These are phyloP conservation scores for Epithele typhae DNA, from an alignment of 768 basidiomycete species.

Conservation along the genomic window DNA sequence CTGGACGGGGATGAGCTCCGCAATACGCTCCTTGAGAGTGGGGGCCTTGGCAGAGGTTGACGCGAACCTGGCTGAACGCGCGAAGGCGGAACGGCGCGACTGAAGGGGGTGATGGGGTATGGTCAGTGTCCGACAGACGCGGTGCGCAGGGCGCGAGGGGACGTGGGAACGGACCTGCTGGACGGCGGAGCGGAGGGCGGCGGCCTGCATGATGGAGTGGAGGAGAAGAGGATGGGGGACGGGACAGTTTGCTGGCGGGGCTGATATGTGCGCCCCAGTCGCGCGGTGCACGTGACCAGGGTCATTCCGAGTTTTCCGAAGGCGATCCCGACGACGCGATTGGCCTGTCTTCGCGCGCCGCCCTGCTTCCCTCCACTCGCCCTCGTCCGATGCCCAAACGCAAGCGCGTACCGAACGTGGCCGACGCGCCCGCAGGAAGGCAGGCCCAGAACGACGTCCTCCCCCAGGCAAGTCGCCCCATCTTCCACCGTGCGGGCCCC, in stretches of 20 bases:
- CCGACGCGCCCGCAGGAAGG: conserved; percentile 5
- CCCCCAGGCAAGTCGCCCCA: conserved; percentile 26
- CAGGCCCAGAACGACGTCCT: conserved; percentile 21
- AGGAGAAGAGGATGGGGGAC: conserved; percentile 4
- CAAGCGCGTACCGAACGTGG: conserved; percentile 18
- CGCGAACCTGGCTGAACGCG: conserved; percentile 55
- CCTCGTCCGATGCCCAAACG: conserved; percentile 23
- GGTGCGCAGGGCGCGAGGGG: conserved; percentile 12
- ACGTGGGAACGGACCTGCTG: conserved; percentile 30
- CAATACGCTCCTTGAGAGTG: conserved; percentile 87
- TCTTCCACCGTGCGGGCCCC: not conserved
- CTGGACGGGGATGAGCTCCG: conserved; percentile 89
- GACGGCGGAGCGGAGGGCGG: conserved; percentile 30
- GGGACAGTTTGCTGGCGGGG: conserved; percentile 9
- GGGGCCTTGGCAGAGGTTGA: conserved; percentile 63
- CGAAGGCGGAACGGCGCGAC: conserved; percentile 46
- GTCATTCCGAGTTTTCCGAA: conserved; percentile 2
- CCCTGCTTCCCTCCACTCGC: not conserved
- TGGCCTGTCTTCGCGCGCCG: not conserved
- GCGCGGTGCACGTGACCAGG: conserved; percentile 15
- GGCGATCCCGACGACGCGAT: too few species aligned
- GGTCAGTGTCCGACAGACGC: conserved; percentile 1
- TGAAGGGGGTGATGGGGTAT: conserved; percentile 23
- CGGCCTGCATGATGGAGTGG: conserved; percentile 19
- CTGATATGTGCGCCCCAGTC: conserved; percentile 16